Evolutionary conservation across 140 eudicot species (phyloP).

Genomic region (Erigeron philadelphicus): DNA sequence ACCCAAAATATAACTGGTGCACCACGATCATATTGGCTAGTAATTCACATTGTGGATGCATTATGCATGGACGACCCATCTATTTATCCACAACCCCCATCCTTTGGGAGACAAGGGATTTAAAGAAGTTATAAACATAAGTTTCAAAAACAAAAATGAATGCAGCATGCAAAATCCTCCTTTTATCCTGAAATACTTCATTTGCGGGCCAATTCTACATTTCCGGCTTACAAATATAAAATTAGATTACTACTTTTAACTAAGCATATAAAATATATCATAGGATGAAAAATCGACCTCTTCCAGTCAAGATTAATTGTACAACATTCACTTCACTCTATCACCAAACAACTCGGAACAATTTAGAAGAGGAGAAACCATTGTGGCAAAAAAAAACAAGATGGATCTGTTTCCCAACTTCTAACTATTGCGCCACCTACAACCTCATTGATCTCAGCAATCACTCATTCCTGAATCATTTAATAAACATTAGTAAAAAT

Average conservation of each 20-base stretch:
- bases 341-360: slow-evolving; percentile 17
- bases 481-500: background rate
- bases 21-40: too few species aligned
- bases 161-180: slow-evolving; percentile 17
- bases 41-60: too few species aligned
- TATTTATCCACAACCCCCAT: background rate
- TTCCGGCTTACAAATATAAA: slow-evolving; percentile 22
- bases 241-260: slow-evolving; percentile 21
- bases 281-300: slow-evolving; percentile 10
- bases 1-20: too few species aligned
- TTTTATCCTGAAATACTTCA: slow-evolving; percentile 8
- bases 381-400: slow-evolving; percentile 1
- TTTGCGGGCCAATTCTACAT: slow-evolving; percentile 6
- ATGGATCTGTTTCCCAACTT: slow-evolving; percentile 17
- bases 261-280: slow-evolving; percentile 26
- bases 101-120: background rate
- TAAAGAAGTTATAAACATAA: background rate
- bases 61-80: background rate
- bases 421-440: slow-evolving; percentile 25
- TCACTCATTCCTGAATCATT: slow-evolving; percentile 34
- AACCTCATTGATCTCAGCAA: slow-evolving; percentile 21
- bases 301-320: slow-evolving; percentile 26
- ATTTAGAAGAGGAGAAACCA: slow-evolving; percentile 13
- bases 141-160: background rate
- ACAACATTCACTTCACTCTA: slow-evolving; percentile 29